phyloP scores from a whole-genome alignment of 257 asterid species.

The Solanum gracilifrons region DNA sequence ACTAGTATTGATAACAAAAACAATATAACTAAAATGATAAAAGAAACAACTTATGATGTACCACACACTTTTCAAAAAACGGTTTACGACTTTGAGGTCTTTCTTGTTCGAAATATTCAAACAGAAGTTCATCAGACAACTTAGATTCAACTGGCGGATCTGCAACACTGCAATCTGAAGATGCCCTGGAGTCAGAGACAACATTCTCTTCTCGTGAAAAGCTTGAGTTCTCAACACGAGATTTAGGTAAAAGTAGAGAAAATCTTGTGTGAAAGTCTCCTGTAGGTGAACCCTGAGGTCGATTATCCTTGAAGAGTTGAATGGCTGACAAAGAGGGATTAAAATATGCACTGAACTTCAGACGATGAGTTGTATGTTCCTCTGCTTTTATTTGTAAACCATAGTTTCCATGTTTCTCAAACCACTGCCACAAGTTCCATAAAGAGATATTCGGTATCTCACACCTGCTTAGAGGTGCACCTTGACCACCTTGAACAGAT shows the following conservation, averaged over 20 bases:
- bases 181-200: background rate
- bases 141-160: background rate
- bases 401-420: constrained; percentile 10
- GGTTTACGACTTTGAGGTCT: constrained; percentile 17
- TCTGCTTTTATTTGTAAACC: constrained; percentile 14
- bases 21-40: background rate
- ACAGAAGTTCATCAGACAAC: constrained; percentile 14
- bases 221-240: background rate
- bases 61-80: constrained; percentile 13
- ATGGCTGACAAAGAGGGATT: constrained; percentile 15
- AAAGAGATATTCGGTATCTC: constrained; percentile 7
- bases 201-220: background rate
- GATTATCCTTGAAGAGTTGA: constrained; percentile 6
- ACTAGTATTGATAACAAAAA: background rate
- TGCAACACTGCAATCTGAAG: background rate
- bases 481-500: background rate
- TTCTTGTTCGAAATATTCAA: constrained; percentile 13
- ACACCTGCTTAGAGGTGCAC: constrained; percentile 1
- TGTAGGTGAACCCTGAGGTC: background rate
- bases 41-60: background rate
- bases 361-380: background rate
- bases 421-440: constrained; percentile 21
- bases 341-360: constrained; percentile 12
- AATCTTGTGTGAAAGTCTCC: background rate
- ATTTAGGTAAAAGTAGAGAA: background rate